Evolutionary conservation across 1,284 basidiomycete species (phyloP), one percentile per base, ranked within the genome.

Genomic region (Ustilago tritici): DNA sequence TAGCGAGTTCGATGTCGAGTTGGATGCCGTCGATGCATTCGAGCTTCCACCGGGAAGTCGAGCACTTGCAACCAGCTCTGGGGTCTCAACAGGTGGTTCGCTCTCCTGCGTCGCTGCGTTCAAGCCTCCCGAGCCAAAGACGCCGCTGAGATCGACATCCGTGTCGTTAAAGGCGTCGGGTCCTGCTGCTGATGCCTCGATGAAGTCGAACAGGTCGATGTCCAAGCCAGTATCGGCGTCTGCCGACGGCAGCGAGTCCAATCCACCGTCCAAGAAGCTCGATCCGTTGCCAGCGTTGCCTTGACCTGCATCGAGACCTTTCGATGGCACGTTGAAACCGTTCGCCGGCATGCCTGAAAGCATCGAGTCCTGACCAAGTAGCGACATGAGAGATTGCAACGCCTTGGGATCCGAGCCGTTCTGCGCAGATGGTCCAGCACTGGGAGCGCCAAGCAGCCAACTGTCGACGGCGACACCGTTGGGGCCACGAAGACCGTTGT

Each of bases 131-230:
- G 65, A 61, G 2, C 75, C 74, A 28, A 82, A 67, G 23, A 79
- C 64, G n/a, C 76, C 63, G 38, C 72, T 57, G 28, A 82, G 56
- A 34, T 80, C 80, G 28, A 74, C 61, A 10, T 80, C 70, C 35
- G 78, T 43, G 19, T 80, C 78, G 65, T 69, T 72, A 59, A 70
- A 74, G 2, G 78, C 69, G 46, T 80, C 76, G 1, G 74, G 79
- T 15, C 70, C 74, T 3, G 73, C 72, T 5, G 74, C 77, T 31
- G 78, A 79, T 3, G 73, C 77, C 56, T 81, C 78, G 65, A 81
- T 78, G 43, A 76, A 80, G 63, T 82, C 80, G 60, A 79, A 79
- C 56, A 82, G 59, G 46, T 78, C 75, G 23, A 80, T 70, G 61
- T 80, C 80, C 49, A 78, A 49, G 14, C 64, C 69, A 19, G 67